Base-by-base conservation (phyloP, 2,329 filamentous ascomycete genomes). In the Calycina herbarum region DNA sequence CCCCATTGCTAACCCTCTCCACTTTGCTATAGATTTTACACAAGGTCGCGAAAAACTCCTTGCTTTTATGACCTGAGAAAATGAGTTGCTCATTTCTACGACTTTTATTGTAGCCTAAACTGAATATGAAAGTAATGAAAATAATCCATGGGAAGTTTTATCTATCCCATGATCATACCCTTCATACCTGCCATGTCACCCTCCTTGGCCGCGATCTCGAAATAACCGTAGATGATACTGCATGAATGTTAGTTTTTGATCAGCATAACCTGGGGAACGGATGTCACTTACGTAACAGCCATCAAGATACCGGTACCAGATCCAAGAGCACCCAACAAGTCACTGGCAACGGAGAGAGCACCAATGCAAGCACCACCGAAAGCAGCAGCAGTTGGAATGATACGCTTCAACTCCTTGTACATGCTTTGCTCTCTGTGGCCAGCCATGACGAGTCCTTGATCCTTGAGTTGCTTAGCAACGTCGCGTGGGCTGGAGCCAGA, bases 391-490 rank as follows among this genome's bases (percentile, higher is more conserved):
- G 95, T 98, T 70, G 95, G 96, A 72, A 99, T 99, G 76, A 99
- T 95, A 77, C 95, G 91, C 91, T 99, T 99, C 71, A 99, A 88
- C 83, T 99, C 95, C 86, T 96, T 96, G 89, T 99, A 99, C 95
- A 99, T 99, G 85, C 92, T 96, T 86, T 98, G 94, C 81, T 99
- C 96, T 83, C 95, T 92, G 85, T 99, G 95, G 77, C 95, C 95
- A 76, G 95, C 94, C 96, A 99, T 99, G 74, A 99, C 94, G 66
- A 99, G 90, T 78, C 95, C 95, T 83, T 99, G 95, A 77, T 99
- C 96, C 89, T 99, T 99, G 80, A 99, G 89, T 84, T 98, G 95
- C 89, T 99, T 99, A 76, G 95, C 95, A 72, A 99, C 96, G 77
- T 99, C 95, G 77, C 95, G 92, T 67, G 95, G 96, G 83, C 93